Conservation (phyloP, 2,329 filamentous ascomycete genomes). For the Hypoxylon sp. region DNA sequence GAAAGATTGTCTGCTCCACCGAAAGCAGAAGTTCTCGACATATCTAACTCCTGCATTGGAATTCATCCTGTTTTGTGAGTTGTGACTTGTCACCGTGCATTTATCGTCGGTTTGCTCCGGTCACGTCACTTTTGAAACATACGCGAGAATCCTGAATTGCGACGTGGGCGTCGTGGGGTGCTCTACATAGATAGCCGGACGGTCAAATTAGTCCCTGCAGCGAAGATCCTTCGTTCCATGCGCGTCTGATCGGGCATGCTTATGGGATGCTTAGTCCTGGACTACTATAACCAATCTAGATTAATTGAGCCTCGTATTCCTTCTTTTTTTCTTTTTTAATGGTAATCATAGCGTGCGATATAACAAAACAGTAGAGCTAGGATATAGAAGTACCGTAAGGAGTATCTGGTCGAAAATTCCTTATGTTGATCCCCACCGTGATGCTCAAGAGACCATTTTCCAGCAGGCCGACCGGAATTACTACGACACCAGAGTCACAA, state of each 20-base stretch:
- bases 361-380: background rate
- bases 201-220: conserved; percentile 14
- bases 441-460: background rate
- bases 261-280: background rate
- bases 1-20: conserved; percentile 5
- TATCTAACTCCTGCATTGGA: background rate
- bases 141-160: conserved; percentile 23
- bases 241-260: background rate
- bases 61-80: conserved; percentile 9
- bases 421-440: background rate
- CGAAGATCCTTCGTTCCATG: conserved; percentile 26
- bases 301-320: background rate
- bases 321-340: background rate
- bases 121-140: conserved; percentile 26
- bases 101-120: conserved; percentile 10
- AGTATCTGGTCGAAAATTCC: background rate
- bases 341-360: background rate
- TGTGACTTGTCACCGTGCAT: conserved; percentile 27
- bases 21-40: conserved; percentile 16
- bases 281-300: background rate
- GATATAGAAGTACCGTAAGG: conserved; percentile 8
- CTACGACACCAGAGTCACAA: conserved; percentile 9
- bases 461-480: conserved; percentile 2
- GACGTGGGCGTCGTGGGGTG: conserved; percentile 1
- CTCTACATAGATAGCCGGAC: background rate